Conservation (phyloP, 768 basidiomycete species). For the Scleroderma bovista region DNA sequence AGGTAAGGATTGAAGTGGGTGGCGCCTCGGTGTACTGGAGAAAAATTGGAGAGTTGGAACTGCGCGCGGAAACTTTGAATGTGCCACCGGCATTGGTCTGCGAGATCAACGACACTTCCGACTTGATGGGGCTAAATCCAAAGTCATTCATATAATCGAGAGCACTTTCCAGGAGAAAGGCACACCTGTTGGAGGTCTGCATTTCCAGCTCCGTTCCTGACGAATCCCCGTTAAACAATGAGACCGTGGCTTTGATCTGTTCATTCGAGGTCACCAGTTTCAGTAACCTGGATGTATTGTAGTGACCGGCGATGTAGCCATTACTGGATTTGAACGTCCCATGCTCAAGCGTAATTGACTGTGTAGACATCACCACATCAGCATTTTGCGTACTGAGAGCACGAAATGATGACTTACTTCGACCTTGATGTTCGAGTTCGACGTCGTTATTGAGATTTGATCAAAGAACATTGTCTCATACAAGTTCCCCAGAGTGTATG, state of each 20-base stretch:
- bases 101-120: conserved; percentile 25
- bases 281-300: conserved; percentile 26
- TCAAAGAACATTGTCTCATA: conserved; percentile 24
- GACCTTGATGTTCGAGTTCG: conserved; percentile 23
- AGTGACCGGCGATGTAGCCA: conserved; percentile 32
- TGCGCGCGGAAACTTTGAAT: conserved; percentile 29
- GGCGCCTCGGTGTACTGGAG: conserved; percentile 29
- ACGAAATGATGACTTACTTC: conserved; percentile 17
- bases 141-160: neutral
- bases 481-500: conserved; percentile 24
- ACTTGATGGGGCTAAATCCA: conserved; percentile 12
- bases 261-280: conserved; percentile 32
- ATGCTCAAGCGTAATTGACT: conserved; percentile 28
- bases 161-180: neutral
- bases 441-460: conserved; percentile 13
- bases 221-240: conserved; percentile 11
- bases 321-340: conserved; percentile 27
- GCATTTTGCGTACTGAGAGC: neutral
- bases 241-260: conserved; percentile 23
- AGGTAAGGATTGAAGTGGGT: conserved; percentile 22
- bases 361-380: neutral
- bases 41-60: conserved; percentile 29
- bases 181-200: conserved; percentile 19
- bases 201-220: conserved; percentile 10
- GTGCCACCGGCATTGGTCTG: conserved; percentile 15